Evolutionary conservation across 352 stramenopile genomes (phyloP).

Genomic region (Pythium brachiatum): DNA sequence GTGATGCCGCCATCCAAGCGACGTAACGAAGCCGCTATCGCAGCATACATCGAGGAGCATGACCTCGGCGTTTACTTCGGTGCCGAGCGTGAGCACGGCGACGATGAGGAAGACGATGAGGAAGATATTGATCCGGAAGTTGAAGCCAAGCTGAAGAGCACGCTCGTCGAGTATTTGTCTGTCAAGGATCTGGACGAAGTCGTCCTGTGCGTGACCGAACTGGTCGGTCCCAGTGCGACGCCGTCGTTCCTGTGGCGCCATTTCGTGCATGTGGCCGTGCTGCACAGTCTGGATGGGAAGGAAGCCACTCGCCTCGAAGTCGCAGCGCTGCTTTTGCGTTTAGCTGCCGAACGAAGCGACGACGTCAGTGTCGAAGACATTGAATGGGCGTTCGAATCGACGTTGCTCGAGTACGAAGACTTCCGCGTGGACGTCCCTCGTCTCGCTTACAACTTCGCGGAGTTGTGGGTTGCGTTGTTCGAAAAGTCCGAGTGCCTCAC

Average conservation of each 20-base stretch:
- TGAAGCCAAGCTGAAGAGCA: constrained; percentile 63
- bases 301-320: constrained; percentile 43
- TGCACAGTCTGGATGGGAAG: constrained; percentile 56
- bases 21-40: constrained; percentile 40
- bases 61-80: constrained; percentile 67
- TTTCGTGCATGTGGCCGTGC: constrained; percentile 55
- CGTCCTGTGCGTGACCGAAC: constrained; percentile 71
- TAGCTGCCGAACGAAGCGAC: constrained; percentile 32
- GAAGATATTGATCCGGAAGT: constrained; percentile 61
- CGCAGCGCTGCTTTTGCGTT: constrained; percentile 37
- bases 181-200: constrained; percentile 76
- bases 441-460: constrained; percentile 50
- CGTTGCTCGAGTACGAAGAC: constrained; percentile 72
- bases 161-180: constrained; percentile 74
- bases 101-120: constrained; percentile 43
- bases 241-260: constrained; percentile 48
- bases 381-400: constrained; percentile 48
- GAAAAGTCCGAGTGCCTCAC: constrained; percentile 38
- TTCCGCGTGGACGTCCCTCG: constrained; percentile 73
- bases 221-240: constrained; percentile 27
- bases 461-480: constrained; percentile 65
- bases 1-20: constrained; percentile 45
- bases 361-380: constrained; percentile 49
- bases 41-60: constrained; percentile 60
- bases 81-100: constrained; percentile 29